Base-by-base conservation (phyloP, 208 protist species). In the Trypanosoma boissoni region DNA sequence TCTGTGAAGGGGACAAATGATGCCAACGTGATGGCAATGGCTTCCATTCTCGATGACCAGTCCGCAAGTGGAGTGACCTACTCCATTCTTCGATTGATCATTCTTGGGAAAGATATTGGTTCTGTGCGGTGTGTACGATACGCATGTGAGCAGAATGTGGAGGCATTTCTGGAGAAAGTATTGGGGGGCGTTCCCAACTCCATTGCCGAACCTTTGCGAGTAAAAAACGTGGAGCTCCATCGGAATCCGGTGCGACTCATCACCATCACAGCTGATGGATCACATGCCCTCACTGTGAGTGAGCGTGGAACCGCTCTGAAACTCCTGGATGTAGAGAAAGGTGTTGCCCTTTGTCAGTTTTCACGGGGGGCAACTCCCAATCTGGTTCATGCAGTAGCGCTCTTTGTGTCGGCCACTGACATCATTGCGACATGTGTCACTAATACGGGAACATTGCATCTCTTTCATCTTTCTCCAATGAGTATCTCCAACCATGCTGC, bases 261-360 rank as follows among this genome's bases (percentile, higher is more conserved):
- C 54, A 64, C 79, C 29, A 78, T 86, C 58, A 80, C 74, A 7
- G 37, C 70, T 9, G 79, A 90, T 46, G 83, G 83, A 24, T 62
- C 50, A 20, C 72, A 60, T 41, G 83, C 72, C 7, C 72, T 90
- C 42, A 81, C 77, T 6, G 82, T 86, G 52, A 78, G 83, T 59
- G 73, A 76, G 42, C 64, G 76, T 7, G 78, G 78, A 37, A 86
- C 77, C 45, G 64, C 61, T 26, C 58, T 90, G 2, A 75, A 78
- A 27, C 36, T 90, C 8, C 23, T 86, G 12, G 70, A 84, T 58
- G 72, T 86, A 9, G 54, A 69, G 29, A 56, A 64, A 2, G 78
- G 78, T 43, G 53, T 71, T 37, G 71, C 71, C 20, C 70, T 84
- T 27, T 41, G 20, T 32, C 56, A 58, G 37, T 70, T 64, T 42